Percentiles rank a stretch among this genome's conserved stretches.
Conservation (phyloP, 1,284 basidiomycete species). For the Austroboletus novae-zelandiae region DNA sequence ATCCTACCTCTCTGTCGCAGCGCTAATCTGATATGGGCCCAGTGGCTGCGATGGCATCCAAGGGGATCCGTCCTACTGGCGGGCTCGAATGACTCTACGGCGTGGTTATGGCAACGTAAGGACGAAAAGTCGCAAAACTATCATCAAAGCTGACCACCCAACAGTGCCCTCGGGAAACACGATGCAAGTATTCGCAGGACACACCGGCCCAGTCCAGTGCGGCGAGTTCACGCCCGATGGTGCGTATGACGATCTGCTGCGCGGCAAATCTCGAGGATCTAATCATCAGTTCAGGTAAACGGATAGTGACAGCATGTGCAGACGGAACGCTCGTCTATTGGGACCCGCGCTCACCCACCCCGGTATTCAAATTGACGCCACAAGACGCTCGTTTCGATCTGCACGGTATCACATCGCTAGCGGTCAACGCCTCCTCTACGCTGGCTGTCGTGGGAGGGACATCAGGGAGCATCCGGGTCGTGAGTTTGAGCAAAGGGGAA, state of each 20-base stretch:
- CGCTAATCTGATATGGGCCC: background rate
- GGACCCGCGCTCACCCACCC: slow-evolving; percentile 81
- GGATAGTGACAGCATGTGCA: slow-evolving; percentile 84
- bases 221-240: slow-evolving; percentile 93
- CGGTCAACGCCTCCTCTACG: slow-evolving; percentile 80
- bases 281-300: slow-evolving; percentile 59
- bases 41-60: slow-evolving; percentile 98
- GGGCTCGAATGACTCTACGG: slow-evolving; percentile 90
- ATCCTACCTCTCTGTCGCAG: background rate
- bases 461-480: slow-evolving; percentile 78
- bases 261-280: slow-evolving; percentile 3
- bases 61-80: slow-evolving; percentile 87
- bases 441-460: slow-evolving; percentile 88
- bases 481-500: slow-evolving; percentile 85
- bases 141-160: slow-evolving; percentile 8
- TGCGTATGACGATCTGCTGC: slow-evolving; percentile 24
- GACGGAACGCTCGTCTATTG: slow-evolving; percentile 87
- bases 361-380: slow-evolving; percentile 78
- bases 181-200: slow-evolving; percentile 95
- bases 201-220: slow-evolving; percentile 82
- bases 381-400: slow-evolving; percentile 76
- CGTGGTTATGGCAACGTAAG: slow-evolving; percentile 98
- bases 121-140: slow-evolving; percentile 1
- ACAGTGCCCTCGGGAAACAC: slow-evolving; percentile 90
- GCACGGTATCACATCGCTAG: slow-evolving; percentile 83